Evolutionary conservation across 306 rosid genomes (phyloP).

Genomic region (Pyrus betulifolia): DNA sequence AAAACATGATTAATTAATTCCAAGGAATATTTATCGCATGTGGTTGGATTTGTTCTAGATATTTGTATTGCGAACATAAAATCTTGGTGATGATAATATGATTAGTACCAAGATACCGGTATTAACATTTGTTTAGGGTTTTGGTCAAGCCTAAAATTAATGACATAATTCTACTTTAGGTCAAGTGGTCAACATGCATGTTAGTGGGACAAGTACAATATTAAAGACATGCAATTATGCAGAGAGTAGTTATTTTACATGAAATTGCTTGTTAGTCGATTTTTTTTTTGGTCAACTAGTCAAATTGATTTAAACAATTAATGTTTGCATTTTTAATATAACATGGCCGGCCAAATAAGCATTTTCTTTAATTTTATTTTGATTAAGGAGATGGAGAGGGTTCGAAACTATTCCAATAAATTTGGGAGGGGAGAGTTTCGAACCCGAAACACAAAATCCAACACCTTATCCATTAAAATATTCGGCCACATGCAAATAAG

Average conservation of each 20-base stretch:
- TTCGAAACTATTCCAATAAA: too few species aligned
- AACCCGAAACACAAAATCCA: too few species aligned
- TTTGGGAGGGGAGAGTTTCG: too few species aligned
- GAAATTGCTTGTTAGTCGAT: not conserved
- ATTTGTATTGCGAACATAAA: conserved; percentile 17
- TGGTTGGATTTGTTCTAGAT: conserved; percentile 53
- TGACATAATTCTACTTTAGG: not conserved
- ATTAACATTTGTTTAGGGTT: not conserved
- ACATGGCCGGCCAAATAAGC: not conserved
- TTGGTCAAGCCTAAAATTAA: not conserved
- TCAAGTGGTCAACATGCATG: not conserved
- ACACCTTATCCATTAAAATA: too few species aligned
- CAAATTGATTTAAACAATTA: not conserved
- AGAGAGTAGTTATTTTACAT: not conserved
- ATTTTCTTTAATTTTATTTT: too few species aligned
- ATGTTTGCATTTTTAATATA: not conserved
- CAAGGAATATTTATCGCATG: conserved; percentile 67
- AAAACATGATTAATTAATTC: conserved; percentile 9
- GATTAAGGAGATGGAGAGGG: too few species aligned
- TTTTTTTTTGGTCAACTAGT: too few species aligned
- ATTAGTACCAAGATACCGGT: conserved; percentile 25
- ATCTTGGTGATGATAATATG: conserved; percentile 42
- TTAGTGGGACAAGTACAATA: not conserved
- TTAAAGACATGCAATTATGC: not conserved
- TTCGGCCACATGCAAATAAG: too few species aligned